Base-by-base conservation (phyloP, 768 basidiomycete species). In the Rhodotorula taiwanensis region DNA sequence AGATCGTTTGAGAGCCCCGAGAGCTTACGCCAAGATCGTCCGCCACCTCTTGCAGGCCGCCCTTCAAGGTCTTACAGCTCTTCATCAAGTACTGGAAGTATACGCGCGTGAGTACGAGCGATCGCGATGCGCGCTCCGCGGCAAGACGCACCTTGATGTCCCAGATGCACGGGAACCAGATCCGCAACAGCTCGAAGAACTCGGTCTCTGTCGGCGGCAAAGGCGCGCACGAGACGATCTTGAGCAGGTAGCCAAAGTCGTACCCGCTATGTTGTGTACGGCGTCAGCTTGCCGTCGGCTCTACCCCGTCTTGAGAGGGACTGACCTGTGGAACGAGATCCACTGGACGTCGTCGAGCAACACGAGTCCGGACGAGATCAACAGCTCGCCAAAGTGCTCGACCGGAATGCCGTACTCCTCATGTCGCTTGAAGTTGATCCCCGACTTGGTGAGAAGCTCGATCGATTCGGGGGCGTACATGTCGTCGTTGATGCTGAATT, bases 401-500 rank as follows among this genome's bases (percentile, higher is more conserved):
- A 92, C 90, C 52, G 81, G 76, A 65, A 99, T 98, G 0, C 95
- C 95, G 74, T 87, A 82, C 71, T 92, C 88, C 67, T 92, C 87
- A 73, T 94, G 89, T 56, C 89, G 83, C 73, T 89, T 86, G 73
- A 99, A 93, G 75, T 99, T 92, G 74, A 98, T 86, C 25, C 95
- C 95, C 8, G 91, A 88, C 74, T 93, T 93, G 75, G 90, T 87
- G 54, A 99, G 79, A 20, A 93, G 82, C 56, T 99, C 94, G 70
- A 98, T 86, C 48, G 91, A 91, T 60, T 98, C 94, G n/a, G 92
- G 94, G 18, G 91, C 87, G 75, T 88, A 98, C 90, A 98, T 97
- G 78, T 99, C 95, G 58, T 95, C 89, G 72, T 83, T 83, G 66
- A 92, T 78, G 76, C 83, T 88, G 77, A 98, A 99, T 74, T 82